These are phyloP conservation scores for Mediolabrus comicus DNA, from an alignment of 108 stramenopile species.

Conservation along the genomic window DNA sequence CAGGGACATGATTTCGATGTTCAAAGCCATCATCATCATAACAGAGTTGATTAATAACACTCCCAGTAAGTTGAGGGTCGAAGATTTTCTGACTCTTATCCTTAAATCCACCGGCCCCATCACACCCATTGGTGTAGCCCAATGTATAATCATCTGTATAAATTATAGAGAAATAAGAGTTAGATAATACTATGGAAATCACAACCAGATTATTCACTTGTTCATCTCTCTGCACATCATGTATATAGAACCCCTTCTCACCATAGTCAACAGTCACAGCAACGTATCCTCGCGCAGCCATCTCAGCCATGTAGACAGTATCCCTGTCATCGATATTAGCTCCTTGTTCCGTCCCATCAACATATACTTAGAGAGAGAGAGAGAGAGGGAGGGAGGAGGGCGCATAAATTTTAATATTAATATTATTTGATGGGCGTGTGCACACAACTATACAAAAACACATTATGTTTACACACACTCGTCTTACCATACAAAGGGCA, in stretches of 20 bases:
- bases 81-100: background rate
- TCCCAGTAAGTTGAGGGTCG: background rate
- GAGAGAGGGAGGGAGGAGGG: too few relatives aligned
- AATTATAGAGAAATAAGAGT: background rate
- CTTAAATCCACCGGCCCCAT: background rate
- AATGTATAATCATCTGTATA: background rate
- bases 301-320: background rate
- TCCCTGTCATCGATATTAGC: background rate
- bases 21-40: background rate
- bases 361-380: background rate
- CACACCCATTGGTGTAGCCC: background rate
- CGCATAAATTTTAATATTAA: too few relatives aligned
- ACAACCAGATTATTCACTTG: too few relatives aligned
- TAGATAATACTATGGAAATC: background rate
- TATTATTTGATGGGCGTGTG: too few relatives aligned
- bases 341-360: background rate
- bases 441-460: too few relatives aligned
- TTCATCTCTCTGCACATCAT: too few relatives aligned
- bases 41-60: background rate
- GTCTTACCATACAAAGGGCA: background rate
- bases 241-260: background rate
- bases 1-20: background rate
- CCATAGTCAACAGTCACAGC: background rate
- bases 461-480: background rate
- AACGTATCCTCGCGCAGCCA: background rate